Evolutionary conservation across 768 basidiomycete genomes (phyloP), one percentile per base, ranked within the genome.

Genomic region (Daedaleopsis sinensis): DNA sequence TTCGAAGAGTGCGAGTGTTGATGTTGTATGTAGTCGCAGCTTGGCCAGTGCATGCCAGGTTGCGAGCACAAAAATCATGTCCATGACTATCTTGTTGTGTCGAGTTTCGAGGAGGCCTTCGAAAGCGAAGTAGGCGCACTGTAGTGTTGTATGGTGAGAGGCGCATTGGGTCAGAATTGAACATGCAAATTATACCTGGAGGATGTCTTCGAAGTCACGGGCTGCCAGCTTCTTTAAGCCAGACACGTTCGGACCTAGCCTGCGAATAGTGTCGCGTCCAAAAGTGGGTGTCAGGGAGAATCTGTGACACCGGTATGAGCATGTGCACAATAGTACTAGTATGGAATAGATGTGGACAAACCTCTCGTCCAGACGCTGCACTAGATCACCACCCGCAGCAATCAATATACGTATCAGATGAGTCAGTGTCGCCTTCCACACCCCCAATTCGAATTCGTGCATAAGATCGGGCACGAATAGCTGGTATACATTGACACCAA

Each of bases 21-120:
- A 21, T 8, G 77, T 73, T 0, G 75, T 76, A 57, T 80, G 80
- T 59, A 79, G 53, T 8, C 73, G 72, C 0, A 80, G 67, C 57
- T 80, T 80, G 3, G 76, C 77, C 11, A 74, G 64, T 0, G 69
- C 71, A 65, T 80, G 80, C 78, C 78, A 79, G 11, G 66, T 59
- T 1, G 69, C 71, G 1, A 74, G 52, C 2, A 51, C 36, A 61
- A 73, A 81, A 1, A 81, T 60, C 0, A 79, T 58, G n/a, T 76
- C 67, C 23, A 72, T 65, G 8, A 80, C 55, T 8, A 65, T 55
- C 2, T 53, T 44, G 38, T 73, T 55, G 36, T 70, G 52, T 13
- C 3, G 47, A 1, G 64, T 56, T 2, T 65, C 59, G 5, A 74
- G 53, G 0, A 74, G 52, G 3, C 67, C 68, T 12, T 80, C 76